Evolutionary conservation across 139 green algal species (phyloP), one percentile per base, ranked within the genome.

Genomic region (Spirogloea muscicola): DNA sequence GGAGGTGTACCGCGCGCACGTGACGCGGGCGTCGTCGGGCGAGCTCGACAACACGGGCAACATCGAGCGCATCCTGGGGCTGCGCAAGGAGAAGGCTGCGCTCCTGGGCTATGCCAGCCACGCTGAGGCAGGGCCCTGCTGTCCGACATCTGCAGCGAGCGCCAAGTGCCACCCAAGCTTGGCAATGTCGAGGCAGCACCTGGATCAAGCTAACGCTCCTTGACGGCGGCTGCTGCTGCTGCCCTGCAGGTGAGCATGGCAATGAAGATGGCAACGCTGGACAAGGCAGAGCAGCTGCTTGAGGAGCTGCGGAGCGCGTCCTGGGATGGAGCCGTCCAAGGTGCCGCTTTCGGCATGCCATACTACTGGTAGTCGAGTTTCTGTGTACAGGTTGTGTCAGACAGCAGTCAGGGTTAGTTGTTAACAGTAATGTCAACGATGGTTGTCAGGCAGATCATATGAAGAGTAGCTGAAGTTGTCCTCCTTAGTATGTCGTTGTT

Each of bases 1-100:
- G 85, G 91, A 97, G 84, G 70, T 97, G 79, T 98, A 98, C 90
- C 77, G 85, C 10, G 91, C 92, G 4, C 91, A 89, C 86, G 85
- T 97, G 52, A 94, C 87, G 0, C 81, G 89, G 13, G 93, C 92
- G 18, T 90, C 77, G 3, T 42, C 31, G 1, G 81, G 79, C 18
- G 88, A 94, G 7, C 52, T 77, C 2, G 93, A 97, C 88, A 98
- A 98, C 85, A 84, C 75, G 2, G 89, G 90, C 49, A 83, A 96
- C 80, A 97, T 98, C 64, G 84, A 96, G 4, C 46, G 82, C 55
- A 90, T 91, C 33, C 86, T 98, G 58, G 40, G 68, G 4, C 85
- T 98, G 49, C 81, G 88, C 16, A 78, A 86, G 58, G 89, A 97
- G 86, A 95, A 96, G 85, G 88, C 93, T 0, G 10, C 89, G 84